Conservation (phyloP, 441 rosid genomes). For the Isatis lusitanica region DNA sequence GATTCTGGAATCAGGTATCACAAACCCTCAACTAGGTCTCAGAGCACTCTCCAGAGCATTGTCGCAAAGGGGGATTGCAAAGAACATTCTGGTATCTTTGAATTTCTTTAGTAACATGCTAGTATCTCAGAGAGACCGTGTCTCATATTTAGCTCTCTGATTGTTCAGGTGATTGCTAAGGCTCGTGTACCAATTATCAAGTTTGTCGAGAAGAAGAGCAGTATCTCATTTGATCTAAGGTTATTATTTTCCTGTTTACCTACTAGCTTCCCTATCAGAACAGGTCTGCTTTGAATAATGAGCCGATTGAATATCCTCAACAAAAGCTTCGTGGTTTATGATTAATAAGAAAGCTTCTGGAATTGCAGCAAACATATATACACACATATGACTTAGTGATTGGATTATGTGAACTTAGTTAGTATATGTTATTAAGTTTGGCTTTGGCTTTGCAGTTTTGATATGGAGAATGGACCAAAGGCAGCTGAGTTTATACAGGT, state of each 20-base stretch:
- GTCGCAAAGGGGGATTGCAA: constrained; percentile 77
- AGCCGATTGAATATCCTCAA: not conserved
- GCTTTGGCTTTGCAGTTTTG: constrained; percentile 61
- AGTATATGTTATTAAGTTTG: constrained; percentile 10
- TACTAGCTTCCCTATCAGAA: not conserved
- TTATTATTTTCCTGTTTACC: constrained; percentile 9
- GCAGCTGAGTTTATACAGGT: constrained; percentile 96
- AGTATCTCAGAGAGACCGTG: not conserved
- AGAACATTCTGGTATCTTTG: constrained; percentile 62
- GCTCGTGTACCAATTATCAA: constrained; percentile 95
- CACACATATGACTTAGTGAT: not conserved
- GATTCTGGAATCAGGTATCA: constrained; percentile 70
- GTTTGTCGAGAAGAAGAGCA: constrained; percentile 81
- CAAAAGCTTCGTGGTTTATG: not conserved
- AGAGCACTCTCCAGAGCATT: constrained; percentile 82
- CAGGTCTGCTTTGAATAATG: not conserved
- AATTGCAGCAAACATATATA: not conserved
- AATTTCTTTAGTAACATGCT: constrained; percentile 17
- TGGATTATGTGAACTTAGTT: constrained; percentile 9
- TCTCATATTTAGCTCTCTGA: constrained; percentile 9
- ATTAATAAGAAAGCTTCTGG: not conserved
- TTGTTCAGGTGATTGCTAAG: constrained; percentile 77
- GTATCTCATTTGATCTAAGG: constrained; percentile 84
- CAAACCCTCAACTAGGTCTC: constrained; percentile 67
- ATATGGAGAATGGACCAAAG: constrained; percentile 82